phyloP scores from a whole-genome alignment of 2,329 filamentous ascomycete species.

The Grosmannia serpens region DNA sequence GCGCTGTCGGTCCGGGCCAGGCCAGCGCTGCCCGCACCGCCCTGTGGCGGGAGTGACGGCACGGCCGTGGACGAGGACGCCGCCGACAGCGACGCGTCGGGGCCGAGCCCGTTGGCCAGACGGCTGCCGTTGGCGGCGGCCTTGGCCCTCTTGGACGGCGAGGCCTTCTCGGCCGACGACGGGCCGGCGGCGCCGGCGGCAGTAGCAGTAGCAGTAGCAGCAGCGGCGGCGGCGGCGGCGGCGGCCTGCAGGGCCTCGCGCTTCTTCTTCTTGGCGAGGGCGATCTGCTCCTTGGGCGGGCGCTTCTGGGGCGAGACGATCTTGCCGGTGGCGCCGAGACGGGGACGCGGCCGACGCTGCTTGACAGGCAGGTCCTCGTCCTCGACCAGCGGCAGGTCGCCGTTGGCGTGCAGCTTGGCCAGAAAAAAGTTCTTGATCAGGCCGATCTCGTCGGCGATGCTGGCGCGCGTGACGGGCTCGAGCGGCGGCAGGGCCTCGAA shows the following conservation, averaged over 20 bases:
- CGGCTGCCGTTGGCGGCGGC: constrained; percentile 8
- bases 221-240: constrained; percentile 17
- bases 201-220: constrained; percentile 14
- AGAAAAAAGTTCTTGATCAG: constrained; percentile 87
- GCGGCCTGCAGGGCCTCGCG: constrained; percentile 30
- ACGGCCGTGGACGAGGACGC: background rate
- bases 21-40: constrained; percentile 6
- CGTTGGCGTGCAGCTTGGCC: constrained; percentile 74
- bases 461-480: constrained; percentile 69
- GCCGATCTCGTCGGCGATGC: constrained; percentile 68
- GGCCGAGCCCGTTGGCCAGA: background rate
- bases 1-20: constrained; percentile 24
- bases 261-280: constrained; percentile 80
- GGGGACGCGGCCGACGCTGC: constrained; percentile 65
- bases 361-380: constrained; percentile 92
- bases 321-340: constrained; percentile 63
- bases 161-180: constrained; percentile 19
- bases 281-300: constrained; percentile 70
- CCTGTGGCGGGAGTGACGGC: background rate
- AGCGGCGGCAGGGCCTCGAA: constrained; percentile 59
- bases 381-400: constrained; percentile 73
- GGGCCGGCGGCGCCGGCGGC: background rate
- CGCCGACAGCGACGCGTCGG: background rate
- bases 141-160: constrained; percentile 43
- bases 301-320: constrained; percentile 77